Evolutionary conservation across 768 basidiomycete genomes (phyloP).

Genomic region (Coprinopsis marcescibilis): DNA sequence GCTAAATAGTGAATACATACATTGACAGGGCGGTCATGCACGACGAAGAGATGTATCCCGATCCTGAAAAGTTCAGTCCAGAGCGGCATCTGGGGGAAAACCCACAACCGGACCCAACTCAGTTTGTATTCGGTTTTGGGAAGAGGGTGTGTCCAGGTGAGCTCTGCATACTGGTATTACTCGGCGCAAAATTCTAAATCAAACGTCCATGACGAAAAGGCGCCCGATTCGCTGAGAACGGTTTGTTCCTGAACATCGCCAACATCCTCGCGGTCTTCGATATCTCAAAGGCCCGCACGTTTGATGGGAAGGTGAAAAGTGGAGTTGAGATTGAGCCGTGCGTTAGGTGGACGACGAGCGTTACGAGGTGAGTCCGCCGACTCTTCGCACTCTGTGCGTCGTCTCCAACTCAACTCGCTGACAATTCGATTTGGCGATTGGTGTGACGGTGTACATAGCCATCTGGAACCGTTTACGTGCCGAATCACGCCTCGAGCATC

Average conservation of each 20-base stretch:
- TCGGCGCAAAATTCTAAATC: background rate
- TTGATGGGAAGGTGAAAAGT: conserved; percentile 26
- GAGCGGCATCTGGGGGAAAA: conserved; percentile 26
- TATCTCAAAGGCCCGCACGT: conserved; percentile 31
- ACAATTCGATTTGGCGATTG: background rate
- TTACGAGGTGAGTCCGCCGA: conserved; percentile 23
- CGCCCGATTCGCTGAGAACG: conserved; percentile 27
- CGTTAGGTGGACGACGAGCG: conserved; percentile 25
- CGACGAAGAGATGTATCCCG: conserved; percentile 30
- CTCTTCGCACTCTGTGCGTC: no score
- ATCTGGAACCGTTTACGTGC: conserved; percentile 21
- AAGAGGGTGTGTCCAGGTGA: conserved; percentile 27
- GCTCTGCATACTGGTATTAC: background rate
- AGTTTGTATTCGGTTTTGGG: conserved; percentile 33
- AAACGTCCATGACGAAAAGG: conserved; percentile 11
- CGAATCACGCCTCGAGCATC: conserved; percentile 20
- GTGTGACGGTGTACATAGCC: conserved; percentile 11
- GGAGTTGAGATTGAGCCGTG: conserved; percentile 32
- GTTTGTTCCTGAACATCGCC: conserved; percentile 31
- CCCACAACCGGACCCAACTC: conserved; percentile 25
- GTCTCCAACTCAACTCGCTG: no score
- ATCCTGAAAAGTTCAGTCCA: conserved; percentile 31
- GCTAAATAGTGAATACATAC: background rate
- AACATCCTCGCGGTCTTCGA: conserved; percentile 32
- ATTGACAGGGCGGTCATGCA: conserved; percentile 26